phyloP scores from a whole-genome alignment of 2,329 filamentous ascomycete genomes.

The Colletotrichum sp. region DNA sequence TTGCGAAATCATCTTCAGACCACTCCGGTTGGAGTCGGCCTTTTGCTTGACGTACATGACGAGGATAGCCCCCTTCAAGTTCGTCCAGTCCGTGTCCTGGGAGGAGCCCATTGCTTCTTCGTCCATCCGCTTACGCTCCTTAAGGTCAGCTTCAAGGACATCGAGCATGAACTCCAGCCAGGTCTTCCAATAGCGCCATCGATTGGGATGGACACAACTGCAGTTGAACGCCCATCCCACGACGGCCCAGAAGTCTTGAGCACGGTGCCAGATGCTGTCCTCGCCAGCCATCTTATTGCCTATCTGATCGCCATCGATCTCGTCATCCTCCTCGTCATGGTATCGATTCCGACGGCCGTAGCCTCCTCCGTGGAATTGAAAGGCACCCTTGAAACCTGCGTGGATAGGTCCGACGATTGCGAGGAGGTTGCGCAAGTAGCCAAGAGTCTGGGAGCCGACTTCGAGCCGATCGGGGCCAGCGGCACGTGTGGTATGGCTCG shows the following conservation, averaged over 20 bases:
- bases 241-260: conserved; percentile 86
- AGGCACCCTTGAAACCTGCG: conserved; percentile 73
- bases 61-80: conserved; percentile 59
- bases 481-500: conserved; percentile 76
- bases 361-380: conserved; percentile 64
- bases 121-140: conserved; percentile 59
- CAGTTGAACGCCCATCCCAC: conserved; percentile 93
- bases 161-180: conserved; percentile 85
- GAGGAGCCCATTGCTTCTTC: conserved; percentile 28
- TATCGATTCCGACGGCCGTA: conserved; percentile 45
- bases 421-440: conserved; percentile 73
- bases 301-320: conserved; percentile 57
- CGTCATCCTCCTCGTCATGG: conserved; percentile 39
- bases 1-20: conserved; percentile 62
- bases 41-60: conserved; percentile 59
- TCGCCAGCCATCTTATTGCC: conserved; percentile 65
- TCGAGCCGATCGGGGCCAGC: conserved; percentile 64
- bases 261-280: conserved; percentile 74
- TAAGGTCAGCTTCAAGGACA: conserved; percentile 74
- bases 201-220: conserved; percentile 70
- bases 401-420: conserved; percentile 71
- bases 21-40: conserved; percentile 47
- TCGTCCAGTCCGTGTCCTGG: conserved; percentile 22
- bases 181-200: conserved; percentile 82
- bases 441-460: conserved; percentile 70